Base-by-base conservation (phyloP, 1,284 basidiomycete genomes). In the Phellopilus nigrolimitatus region DNA sequence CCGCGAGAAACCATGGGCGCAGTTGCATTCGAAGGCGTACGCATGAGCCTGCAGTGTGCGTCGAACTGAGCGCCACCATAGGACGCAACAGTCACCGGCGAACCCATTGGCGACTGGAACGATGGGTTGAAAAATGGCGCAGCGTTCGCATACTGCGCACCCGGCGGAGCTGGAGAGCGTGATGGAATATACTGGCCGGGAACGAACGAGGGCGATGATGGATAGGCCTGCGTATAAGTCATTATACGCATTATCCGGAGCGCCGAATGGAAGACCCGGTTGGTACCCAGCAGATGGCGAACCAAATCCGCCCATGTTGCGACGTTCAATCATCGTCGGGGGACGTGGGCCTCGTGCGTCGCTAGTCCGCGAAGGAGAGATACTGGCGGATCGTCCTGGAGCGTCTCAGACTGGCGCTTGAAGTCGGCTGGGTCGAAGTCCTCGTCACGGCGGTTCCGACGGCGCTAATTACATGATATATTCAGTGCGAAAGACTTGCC, bases 311-410 rank as follows among this genome's bases (percentile, higher is more conserved):
- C 70, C 53, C 47, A 49, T 58, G 57, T 71, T 53, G 56, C 71
- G 72, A n/a, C 70, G 70, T 58, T 83, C 73, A 36, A 76, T 69
- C 79, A 82, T 82, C 42, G 68, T 69, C 19, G 79, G 80, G 13
- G 79, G 76, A 34, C 74, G 71, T 37, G 74, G 74, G 52, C 73
- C 75, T 59, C 62, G 68, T 15, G 59, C 60, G 42, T 67, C 55
- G 12, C 65, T 67, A 47, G 70, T 27, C 67, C 66, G 47, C 66
- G 67, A n/a, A 46, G 54, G 8, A 51, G 65, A 64, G 45, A 40
- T 15, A 49, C 34, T 22, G 70, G 67, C 7, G 71, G 70, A 36
- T 82, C 80, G 46, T 78, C 70, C 5, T 76, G 65, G 12, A 84
- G 63, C 15, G 79, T 62, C n/a, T 74, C 75, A 10, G 82, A 84